Evolutionary conservation across 2,329 filamentous ascomycete genomes (phyloP), one percentile per base, ranked within the genome.

Genomic region (Sarocladium strictum): DNA sequence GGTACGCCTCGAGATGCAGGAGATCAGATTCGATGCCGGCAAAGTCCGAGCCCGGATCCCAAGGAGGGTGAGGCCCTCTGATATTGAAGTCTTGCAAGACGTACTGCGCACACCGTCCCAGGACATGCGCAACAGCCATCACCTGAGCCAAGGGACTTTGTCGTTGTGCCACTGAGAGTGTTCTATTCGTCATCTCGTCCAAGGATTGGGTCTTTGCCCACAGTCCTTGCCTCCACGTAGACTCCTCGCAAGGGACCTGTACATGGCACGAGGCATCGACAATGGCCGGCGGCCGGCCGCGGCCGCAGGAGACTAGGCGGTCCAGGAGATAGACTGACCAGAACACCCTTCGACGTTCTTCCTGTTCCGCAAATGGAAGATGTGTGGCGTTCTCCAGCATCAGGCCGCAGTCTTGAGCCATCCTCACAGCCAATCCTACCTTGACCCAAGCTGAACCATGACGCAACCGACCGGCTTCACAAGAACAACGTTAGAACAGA

Each of bases 311-410:
- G 21, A 43, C 53, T 14, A 54, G 29, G 12, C 53, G 53, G 14
- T 54, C 53, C 1, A 54, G 21, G 15, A 54, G 53, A 14, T 47
- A 54, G 15, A 54, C 38, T 5, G 53, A 54, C 53, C 53, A 54
- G 32, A 54, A 54, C 23, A 43, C 43, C 19, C 53, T 37, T 23
- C 53, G 37, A n/a, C 38, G 37, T 26, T 54, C 53, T 21, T 54
- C 53, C 27, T 54, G 40, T 45, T 45, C 40, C 40, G 40, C n/a
- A 26, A 12, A 45, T 10, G 40, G n/a, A 23, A 45, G 40, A 45
- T 45, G 40, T 5, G 10, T 23, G 7, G 40, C 40, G 40, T 45
- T 45, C 6, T 45, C 40, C 9, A 45, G 40, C 40, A 45, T 45
- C 5, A 45, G 40, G 3, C 40, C 40, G n/a, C 40, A 45, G n/a